Conservation (phyloP, 1,284 basidiomycete genomes). For the Cystobasidium slooffiae region DNA sequence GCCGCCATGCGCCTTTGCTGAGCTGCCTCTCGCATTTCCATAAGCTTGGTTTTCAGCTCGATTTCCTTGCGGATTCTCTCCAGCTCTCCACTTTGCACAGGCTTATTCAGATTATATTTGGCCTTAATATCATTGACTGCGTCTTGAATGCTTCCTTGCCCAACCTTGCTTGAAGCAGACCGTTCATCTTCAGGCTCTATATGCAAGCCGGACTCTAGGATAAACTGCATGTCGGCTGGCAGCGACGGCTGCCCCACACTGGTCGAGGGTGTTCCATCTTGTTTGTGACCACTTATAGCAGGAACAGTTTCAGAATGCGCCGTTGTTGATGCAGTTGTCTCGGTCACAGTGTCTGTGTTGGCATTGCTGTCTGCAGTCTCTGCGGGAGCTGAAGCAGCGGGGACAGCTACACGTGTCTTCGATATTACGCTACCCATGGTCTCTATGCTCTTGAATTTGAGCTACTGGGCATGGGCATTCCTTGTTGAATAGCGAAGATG, state of each 20-base stretch:
- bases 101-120: constrained; percentile 32
- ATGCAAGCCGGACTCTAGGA: constrained; percentile 34
- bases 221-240: constrained; percentile 31
- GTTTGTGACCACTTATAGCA: no score
- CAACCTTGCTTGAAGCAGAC: neutral
- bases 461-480: no score
- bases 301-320: no score
- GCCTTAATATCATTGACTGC: constrained; percentile 37
- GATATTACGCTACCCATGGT: no score
- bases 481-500: no score
- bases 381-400: no score
- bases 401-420: no score
- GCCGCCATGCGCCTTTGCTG: constrained; percentile 23
- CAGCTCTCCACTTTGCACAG: constrained; percentile 22
- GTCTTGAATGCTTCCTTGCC: constrained; percentile 35
- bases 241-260: neutral
- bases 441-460: no score
- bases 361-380: no score
- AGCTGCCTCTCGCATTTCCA: constrained; percentile 5
- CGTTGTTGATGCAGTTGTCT: no score
- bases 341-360: no score
- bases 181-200: constrained; percentile 1
- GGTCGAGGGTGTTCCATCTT: no score
- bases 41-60: constrained; percentile 25
- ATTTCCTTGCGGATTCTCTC: constrained; percentile 35